These are phyloP conservation scores for Solanum neorickii DNA, from an alignment of 257 asterid species.

Conservation along the genomic window DNA sequence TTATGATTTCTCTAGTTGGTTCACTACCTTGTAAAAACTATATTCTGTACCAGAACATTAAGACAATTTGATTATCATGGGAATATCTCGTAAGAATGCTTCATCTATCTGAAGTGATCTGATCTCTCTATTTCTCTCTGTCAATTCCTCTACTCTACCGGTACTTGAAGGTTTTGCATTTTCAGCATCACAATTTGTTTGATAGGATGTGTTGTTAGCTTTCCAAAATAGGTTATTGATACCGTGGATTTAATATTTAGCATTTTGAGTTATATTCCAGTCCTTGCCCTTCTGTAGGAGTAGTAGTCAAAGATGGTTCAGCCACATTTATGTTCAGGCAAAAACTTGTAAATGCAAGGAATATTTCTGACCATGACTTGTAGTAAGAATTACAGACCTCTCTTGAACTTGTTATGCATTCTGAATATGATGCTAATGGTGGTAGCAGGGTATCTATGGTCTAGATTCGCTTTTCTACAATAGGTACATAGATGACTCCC, in stretches of 20 bases:
- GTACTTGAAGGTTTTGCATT: slow-evolving; percentile 27
- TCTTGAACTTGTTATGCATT: too few relatives aligned
- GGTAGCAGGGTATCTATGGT: too few relatives aligned
- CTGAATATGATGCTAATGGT: too few relatives aligned
- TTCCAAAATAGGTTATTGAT: slow-evolving; percentile 20
- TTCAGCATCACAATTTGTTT: slow-evolving; percentile 24
- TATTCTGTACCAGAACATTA: too few relatives aligned
- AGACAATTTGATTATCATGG: slow-evolving; percentile 15
- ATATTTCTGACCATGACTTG: background rate
- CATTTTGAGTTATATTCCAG: background rate
- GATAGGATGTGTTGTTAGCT: slow-evolving; percentile 26
- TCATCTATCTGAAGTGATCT: slow-evolving; percentile 9
- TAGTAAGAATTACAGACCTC: too few relatives aligned
- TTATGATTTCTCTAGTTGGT: too few relatives aligned
- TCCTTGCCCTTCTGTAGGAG: background rate
- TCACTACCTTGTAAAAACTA: too few relatives aligned
- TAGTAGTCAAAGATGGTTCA: slow-evolving; percentile 14
- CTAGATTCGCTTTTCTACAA: too few relatives aligned
- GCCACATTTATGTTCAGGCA: background rate
- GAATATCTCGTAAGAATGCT: slow-evolving; percentile 15
- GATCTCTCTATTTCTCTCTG: slow-evolving; percentile 23
- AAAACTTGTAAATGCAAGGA: slow-evolving; percentile 12
- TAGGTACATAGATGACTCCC: too few relatives aligned
- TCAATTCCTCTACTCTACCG: slow-evolving; percentile 16
- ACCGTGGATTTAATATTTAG: slow-evolving; percentile 16